These are phyloP conservation scores for Debaryomyces psychrophilus DNA, from an alignment of 1,139 yeast species.

Conservation along the genomic window DNA sequence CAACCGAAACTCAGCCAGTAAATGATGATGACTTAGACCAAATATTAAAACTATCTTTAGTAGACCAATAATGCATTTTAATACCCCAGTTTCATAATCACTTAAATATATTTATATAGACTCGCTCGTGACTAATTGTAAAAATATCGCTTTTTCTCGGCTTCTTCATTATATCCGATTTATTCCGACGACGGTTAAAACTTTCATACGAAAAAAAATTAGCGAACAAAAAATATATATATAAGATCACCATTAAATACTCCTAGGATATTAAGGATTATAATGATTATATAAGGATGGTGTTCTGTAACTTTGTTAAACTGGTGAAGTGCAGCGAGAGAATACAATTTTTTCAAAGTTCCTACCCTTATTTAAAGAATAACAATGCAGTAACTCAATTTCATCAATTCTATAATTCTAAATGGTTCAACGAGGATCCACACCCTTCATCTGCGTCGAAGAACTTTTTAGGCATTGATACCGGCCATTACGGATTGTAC, in stretches of 20 bases:
- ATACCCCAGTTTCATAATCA: background rate
- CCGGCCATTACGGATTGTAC: conserved; percentile 51
- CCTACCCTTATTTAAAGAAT: conserved; percentile 39
- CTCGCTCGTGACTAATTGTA: background rate
- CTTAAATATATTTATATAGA: background rate
- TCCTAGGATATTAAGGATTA: background rate
- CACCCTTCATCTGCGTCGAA: conserved; percentile 32
- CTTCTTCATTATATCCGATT: background rate
- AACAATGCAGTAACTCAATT: conserved; percentile 25
- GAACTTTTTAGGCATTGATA: conserved; percentile 35
- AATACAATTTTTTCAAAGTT: conserved; percentile 45
- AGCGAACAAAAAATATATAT: background rate
- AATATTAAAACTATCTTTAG: conserved; percentile 20
- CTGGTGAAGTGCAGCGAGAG: conserved; percentile 28
- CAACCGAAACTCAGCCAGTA: conserved; percentile 12
- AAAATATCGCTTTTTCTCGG: background rate
- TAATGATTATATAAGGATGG: conserved; percentile 20
- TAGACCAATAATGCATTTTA: conserved; percentile 17
- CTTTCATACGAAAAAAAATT: background rate
- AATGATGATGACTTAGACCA: conserved; percentile 19
- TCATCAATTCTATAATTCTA: conserved; percentile 24
- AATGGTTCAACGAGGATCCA: conserved; percentile 36
- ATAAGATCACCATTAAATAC: background rate
- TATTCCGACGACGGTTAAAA: background rate
- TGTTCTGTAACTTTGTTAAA: conserved; percentile 31